Percentiles rank a stretch among this genome's conserved stretches.
Conservation (phyloP, 805 yeast genomes). For the Hanseniaspora guilliermondii region DNA sequence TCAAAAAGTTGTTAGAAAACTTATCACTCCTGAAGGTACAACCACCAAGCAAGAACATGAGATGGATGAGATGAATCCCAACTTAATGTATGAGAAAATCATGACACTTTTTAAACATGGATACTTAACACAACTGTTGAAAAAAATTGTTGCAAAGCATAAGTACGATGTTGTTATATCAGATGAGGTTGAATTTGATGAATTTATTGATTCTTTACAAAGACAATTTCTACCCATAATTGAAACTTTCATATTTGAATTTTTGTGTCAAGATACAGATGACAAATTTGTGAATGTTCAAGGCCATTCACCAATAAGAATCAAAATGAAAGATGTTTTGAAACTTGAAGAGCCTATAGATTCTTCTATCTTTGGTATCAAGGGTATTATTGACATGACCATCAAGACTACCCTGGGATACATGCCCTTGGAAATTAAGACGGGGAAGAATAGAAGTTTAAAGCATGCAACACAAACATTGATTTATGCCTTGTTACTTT, state of each 20-base stretch:
- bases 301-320: conserved; percentile 24
- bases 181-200: conserved; percentile 37
- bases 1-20: conserved; percentile 27
- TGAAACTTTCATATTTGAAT: conserved; percentile 40
- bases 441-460: conserved; percentile 53
- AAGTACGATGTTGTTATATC: conserved; percentile 2
- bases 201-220: conserved; percentile 33
- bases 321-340: conserved; percentile 50
- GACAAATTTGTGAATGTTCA: conserved; percentile 20
- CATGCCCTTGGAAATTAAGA: conserved; percentile 80
- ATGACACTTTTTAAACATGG: conserved; percentile 30
- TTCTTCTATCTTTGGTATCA: conserved; percentile 81
- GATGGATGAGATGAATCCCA: conserved; percentile 18
- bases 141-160: not conserved
- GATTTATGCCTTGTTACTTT: conserved; percentile 62
- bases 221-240: conserved; percentile 41
- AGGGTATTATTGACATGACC: conserved; percentile 84
- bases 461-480: conserved; percentile 80
- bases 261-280: conserved; percentile 25
- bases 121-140: conserved; percentile 35
- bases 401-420: conserved; percentile 53
- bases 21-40: conserved; percentile 21
- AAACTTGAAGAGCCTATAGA: conserved; percentile 85
- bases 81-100: conserved; percentile 17
- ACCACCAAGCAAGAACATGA: conserved; percentile 6